Conservation (phyloP, 768 basidiomycete genomes). For the Boletus sp. region DNA sequence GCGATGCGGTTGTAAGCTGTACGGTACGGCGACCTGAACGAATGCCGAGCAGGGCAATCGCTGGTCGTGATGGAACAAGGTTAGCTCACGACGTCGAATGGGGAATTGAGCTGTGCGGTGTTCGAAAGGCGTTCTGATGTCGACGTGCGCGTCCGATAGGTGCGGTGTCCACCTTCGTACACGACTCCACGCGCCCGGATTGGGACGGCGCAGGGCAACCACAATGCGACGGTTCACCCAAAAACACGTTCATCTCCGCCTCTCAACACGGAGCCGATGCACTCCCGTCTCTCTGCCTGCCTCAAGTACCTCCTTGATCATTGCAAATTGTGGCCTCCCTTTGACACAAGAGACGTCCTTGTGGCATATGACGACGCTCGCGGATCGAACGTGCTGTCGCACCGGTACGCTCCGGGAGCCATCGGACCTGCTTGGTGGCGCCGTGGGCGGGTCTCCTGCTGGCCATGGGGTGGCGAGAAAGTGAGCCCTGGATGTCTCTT, state of each 20-base stretch:
- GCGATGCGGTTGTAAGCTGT: constrained; percentile 11
- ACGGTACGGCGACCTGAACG: constrained; percentile 14
- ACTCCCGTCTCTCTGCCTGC: neutral
- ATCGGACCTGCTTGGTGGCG: constrained; percentile 23
- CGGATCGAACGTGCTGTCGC: constrained; percentile 21
- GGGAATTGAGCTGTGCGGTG: constrained; percentile 19
- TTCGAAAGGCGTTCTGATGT: constrained; percentile 12
- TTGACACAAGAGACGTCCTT: neutral
- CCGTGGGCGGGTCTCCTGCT: constrained; percentile 5
- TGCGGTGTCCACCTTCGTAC: constrained; percentile 5
- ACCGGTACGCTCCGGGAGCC: constrained; percentile 4
- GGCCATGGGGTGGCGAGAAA: constrained; percentile 17
- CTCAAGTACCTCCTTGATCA: constrained; percentile 1
- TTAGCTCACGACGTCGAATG: constrained; percentile 26
- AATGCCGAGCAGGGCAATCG: constrained; percentile 12
- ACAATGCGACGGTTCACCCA: constrained; percentile 9
- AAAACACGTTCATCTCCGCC: constrained; percentile 28
- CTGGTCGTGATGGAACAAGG: no score
- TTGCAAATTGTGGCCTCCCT: constrained; percentile 21
- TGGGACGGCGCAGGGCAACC: constrained; percentile 19
- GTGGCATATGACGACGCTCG: constrained; percentile 7
- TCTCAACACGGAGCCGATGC: constrained; percentile 14
- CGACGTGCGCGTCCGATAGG: constrained; percentile 17
- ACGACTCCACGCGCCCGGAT: constrained; percentile 12
- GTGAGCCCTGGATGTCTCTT: constrained; percentile 14